Evolutionary conservation across 768 basidiomycete genomes (phyloP).

Genomic region (Rhodocollybia butyracea): DNA sequence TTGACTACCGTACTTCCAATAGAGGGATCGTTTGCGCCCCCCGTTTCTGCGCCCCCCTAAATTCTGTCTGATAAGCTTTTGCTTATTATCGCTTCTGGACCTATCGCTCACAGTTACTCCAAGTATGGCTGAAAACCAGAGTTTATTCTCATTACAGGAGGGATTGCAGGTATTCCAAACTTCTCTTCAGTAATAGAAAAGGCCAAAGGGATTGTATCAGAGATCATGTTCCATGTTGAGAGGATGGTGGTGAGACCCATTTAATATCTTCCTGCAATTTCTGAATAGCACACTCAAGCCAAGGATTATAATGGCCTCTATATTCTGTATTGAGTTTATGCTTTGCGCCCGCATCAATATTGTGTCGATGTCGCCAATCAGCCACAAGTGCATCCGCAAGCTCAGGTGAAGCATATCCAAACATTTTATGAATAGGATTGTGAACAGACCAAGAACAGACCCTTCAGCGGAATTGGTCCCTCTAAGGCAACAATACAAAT

Average conservation of each 20-base stretch:
- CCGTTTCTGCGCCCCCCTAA: too few species aligned
- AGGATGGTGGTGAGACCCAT: slow-evolving; percentile 3
- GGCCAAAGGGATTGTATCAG: slow-evolving; percentile 9
- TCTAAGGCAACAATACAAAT: slow-evolving; percentile 11
- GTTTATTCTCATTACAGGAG: slow-evolving; percentile 1
- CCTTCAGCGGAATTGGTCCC: slow-evolving; percentile 24
- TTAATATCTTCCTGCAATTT: slow-evolving; percentile 9
- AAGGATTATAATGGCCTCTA: slow-evolving; percentile 16
- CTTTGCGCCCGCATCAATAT: slow-evolving; percentile 9
- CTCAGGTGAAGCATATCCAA: slow-evolving; percentile 19
- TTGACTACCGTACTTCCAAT: too few species aligned
- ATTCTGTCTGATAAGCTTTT: too few species aligned
- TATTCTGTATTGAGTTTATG: slow-evolving; percentile 10
- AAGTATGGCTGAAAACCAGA: not conserved
- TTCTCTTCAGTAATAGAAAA: not conserved
- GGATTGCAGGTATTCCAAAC: slow-evolving; percentile 16
- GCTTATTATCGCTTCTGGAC: too few species aligned
- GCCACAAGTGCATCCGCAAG: slow-evolving; percentile 17
- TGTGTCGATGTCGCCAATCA: slow-evolving; percentile 16
- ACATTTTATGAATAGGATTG: slow-evolving; percentile 14
- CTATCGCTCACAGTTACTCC: too few species aligned
- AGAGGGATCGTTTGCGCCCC: too few species aligned
- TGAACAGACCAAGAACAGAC: too few species aligned
- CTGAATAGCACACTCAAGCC: slow-evolving; percentile 13
- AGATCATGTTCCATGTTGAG: not conserved